phyloP scores from a whole-genome alignment of 257 asterid genomes.

The Perilla frutescens region DNA sequence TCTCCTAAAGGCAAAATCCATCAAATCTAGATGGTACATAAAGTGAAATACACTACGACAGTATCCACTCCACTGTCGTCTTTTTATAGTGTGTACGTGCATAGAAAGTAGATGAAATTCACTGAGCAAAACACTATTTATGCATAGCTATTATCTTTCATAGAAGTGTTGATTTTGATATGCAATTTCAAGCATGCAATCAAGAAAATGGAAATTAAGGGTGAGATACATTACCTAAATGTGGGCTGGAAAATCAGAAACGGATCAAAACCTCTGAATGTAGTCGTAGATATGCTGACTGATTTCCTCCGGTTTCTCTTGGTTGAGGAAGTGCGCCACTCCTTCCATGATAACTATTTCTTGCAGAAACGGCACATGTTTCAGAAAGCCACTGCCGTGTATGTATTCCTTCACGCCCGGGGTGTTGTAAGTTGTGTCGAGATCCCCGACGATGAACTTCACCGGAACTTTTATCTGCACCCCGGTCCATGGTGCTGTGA shows the following conservation, averaged over 20 bases:
- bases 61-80: too few relatives aligned
- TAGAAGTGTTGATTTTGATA: too few relatives aligned
- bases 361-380: conserved; percentile 71
- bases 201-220: too few relatives aligned
- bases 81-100: too few relatives aligned
- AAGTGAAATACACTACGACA: too few relatives aligned
- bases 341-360: conserved; percentile 84
- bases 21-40: too few relatives aligned
- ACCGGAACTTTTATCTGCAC: conserved; percentile 79
- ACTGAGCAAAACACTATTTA: too few relatives aligned
- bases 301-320: conserved; percentile 82
- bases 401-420: conserved; percentile 78
- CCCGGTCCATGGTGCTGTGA: conserved; percentile 67
- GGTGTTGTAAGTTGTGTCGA: conserved; percentile 67
- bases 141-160: too few relatives aligned
- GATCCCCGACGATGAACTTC: conserved; percentile 84
- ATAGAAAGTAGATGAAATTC: too few relatives aligned
- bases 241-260: background rate
- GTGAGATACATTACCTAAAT: background rate
- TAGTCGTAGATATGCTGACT: conserved; percentile 70
- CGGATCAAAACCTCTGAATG: conserved; percentile 59
- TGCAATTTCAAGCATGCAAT: background rate
- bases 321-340: conserved; percentile 81
- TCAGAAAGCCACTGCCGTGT: conserved; percentile 68
- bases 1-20: too few relatives aligned